These are phyloP conservation scores for Pelargonium australe DNA, from an alignment of 441 rosid species.

Conservation along the genomic window DNA sequence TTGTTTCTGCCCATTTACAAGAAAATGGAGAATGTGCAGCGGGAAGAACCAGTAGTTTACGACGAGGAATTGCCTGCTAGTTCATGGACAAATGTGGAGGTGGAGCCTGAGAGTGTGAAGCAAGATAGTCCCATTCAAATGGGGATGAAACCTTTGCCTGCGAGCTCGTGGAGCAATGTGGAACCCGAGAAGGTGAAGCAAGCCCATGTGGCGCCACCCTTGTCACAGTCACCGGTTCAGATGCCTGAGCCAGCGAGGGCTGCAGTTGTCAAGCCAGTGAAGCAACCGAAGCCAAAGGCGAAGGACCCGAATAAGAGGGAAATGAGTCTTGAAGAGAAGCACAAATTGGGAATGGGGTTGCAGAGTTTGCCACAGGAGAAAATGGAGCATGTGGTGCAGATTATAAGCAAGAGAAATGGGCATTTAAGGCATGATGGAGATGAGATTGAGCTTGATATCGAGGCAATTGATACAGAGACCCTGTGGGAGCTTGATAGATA, in stretches of 20 bases:
- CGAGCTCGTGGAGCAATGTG: no score
- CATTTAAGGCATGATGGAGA: slow-evolving; percentile 83
- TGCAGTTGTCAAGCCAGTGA: slow-evolving; percentile 42
- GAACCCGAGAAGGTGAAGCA: no score
- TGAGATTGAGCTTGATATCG: slow-evolving; percentile 93
- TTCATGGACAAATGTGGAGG: slow-evolving; percentile 45
- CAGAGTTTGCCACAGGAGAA: slow-evolving; percentile 92
- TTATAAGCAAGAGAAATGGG: slow-evolving; percentile 51
- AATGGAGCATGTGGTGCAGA: slow-evolving; percentile 57
- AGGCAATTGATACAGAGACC: slow-evolving; percentile 81
- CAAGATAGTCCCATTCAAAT: no score
- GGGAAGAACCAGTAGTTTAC: slow-evolving; percentile 19
- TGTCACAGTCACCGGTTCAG: no score
- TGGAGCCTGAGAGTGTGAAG: slow-evolving; percentile 9
- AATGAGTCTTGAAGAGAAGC: slow-evolving; percentile 86
- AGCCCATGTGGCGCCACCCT: no score
- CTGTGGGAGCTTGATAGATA: slow-evolving; percentile 95
- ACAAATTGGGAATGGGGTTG: slow-evolving; percentile 70
- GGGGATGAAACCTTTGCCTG: no score
- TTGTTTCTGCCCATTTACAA: slow-evolving; percentile 41
- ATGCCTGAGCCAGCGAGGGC: slow-evolving; percentile 30
- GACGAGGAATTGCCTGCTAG: slow-evolving; percentile 35
- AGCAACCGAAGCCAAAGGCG: slow-evolving; percentile 90
- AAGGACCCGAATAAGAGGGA: slow-evolving; percentile 27
- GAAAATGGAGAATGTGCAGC: slow-evolving; percentile 32